Evolutionary conservation across 768 basidiomycete genomes (phyloP).

Genomic region (Gautieria morchelliformis): DNA sequence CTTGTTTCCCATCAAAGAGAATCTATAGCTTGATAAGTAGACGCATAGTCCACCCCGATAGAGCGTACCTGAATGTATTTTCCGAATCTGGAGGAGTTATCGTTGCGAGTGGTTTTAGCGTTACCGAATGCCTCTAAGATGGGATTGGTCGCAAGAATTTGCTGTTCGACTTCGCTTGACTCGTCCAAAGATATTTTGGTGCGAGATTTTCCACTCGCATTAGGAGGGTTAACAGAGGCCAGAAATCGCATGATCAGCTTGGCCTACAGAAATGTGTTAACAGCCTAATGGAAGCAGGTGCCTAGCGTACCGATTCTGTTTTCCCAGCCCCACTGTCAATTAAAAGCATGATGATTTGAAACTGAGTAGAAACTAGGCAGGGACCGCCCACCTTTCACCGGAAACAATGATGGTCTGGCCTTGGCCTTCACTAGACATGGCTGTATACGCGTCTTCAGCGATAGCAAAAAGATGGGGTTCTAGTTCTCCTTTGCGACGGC

Average conservation of each 20-base stretch:
- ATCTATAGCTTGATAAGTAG: constrained; percentile 45
- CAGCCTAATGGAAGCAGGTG: background rate
- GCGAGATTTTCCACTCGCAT: constrained; percentile 47
- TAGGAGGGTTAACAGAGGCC: constrained; percentile 89
- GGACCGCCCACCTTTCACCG: constrained; percentile 73
- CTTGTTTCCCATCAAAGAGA: constrained; percentile 89
- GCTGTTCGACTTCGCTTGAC: constrained; percentile 90
- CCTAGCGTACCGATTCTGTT: constrained; percentile 79
- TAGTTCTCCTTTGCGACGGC: constrained; percentile 83
- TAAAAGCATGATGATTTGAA: constrained; percentile 11
- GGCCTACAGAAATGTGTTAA: constrained; percentile 38
- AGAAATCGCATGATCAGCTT: constrained; percentile 99
- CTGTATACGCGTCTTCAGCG: constrained; percentile 97
- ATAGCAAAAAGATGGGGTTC: constrained; percentile 99
- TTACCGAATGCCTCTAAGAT: constrained; percentile 99
- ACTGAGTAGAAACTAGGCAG: constrained; percentile 1
- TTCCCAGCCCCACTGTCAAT: constrained; percentile 87
- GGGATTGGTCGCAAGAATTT: constrained; percentile 98
- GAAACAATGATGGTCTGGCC: constrained; percentile 99
- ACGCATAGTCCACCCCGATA: background rate
- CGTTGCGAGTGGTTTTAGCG: constrained; percentile 97
- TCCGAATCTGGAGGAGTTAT: constrained; percentile 97
- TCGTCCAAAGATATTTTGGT: constrained; percentile 72
- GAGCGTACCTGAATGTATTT: constrained; percentile 92
- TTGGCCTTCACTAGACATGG: constrained; percentile 87